phyloP scores from a whole-genome alignment of 495 filamentous ascomycete genomes.

The Saxispiralis lemnorum region DNA sequence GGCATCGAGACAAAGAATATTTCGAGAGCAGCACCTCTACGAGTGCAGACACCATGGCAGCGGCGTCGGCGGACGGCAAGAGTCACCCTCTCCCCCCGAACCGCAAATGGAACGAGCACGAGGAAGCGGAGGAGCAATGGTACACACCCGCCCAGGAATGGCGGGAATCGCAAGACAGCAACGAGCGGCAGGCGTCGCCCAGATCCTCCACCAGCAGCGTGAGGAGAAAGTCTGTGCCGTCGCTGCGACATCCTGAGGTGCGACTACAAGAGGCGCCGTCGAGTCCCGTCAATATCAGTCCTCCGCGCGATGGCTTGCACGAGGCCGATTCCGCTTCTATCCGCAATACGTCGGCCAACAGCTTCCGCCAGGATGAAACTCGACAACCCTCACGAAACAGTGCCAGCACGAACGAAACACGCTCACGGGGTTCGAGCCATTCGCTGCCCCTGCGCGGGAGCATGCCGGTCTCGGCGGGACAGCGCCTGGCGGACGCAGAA shows the following conservation, averaged over 20 bases:
- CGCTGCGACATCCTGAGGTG: neutral
- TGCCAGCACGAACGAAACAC: neutral
- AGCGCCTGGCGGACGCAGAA: neutral
- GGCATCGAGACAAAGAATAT: too few species aligned
- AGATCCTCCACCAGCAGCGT: neutral
- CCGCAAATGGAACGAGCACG: neutral
- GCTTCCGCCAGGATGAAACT: neutral
- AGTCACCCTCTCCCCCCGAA: too few species aligned
- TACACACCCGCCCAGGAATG: conserved; percentile 1
- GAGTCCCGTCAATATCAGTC: conserved; percentile 9
- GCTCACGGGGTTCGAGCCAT: neutral
- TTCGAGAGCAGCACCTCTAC: too few species aligned
- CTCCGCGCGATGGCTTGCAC: conserved; percentile 2
- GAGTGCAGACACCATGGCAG: too few species aligned
- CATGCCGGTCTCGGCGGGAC: too few species aligned
- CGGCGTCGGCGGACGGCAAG: too few species aligned
- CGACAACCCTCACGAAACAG: neutral
- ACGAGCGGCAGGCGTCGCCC: neutral
- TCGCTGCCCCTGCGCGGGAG: neutral
- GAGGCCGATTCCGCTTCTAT: conserved; percentile 8
- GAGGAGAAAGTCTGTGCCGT: neutral
- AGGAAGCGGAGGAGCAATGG: neutral
- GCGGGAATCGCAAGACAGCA: neutral
- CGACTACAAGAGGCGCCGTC: conserved; percentile 8
- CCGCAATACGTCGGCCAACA: neutral